Evolutionary conservation across 768 basidiomycete species (phyloP), one percentile per base, ranked within the genome.

Genomic region (Lactarius pseudohatsudake): DNA sequence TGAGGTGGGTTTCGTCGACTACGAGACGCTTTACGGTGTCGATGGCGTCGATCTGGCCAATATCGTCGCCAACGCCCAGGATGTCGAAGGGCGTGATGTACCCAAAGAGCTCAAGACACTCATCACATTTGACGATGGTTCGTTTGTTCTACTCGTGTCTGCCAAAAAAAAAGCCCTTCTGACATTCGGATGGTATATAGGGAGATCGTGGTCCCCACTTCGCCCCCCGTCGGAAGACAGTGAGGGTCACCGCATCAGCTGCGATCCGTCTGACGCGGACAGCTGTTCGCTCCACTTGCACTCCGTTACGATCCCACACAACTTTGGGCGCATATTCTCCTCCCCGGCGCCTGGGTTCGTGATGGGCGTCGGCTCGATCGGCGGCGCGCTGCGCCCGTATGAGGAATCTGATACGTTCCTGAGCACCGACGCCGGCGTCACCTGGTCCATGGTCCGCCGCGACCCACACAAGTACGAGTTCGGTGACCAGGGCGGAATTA

Each of bases 351-450:
- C 96, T 0, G 96, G 97, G 0, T 84, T 94, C 66, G 89, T 93
- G 34, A 96, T 99, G 92, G 96, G 92, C n/a, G 94, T 98, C 2
- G 97, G 97, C 7, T 91, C 87, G 0, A 83, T 97, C 41, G 95
- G 96, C 2, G 77, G 82, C 26, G 75, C 78, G 13, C 79, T 98
- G 8, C 74, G 79, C 20, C 79, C 85, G 0, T 98, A 98, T 72
- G 86, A 90, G 53, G 89, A 97, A 43, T 88, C 91, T 72, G 94
- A 97, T 72, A 98, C 96, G 0, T 99, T 97, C 81, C 75, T 98
- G 66, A 96, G 93, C 71, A 89, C 83, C 0, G 93, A 99, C 72
- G 95, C 88, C 0, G 97, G 97, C 1, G 71, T 94, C 16, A 85
- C 85, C 6, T 99, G 97, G 96, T 78, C 72, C 28, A 94, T 93